Conservation (phyloP, 805 yeast genomes). For the Nakazawaea anatomiae region DNA sequence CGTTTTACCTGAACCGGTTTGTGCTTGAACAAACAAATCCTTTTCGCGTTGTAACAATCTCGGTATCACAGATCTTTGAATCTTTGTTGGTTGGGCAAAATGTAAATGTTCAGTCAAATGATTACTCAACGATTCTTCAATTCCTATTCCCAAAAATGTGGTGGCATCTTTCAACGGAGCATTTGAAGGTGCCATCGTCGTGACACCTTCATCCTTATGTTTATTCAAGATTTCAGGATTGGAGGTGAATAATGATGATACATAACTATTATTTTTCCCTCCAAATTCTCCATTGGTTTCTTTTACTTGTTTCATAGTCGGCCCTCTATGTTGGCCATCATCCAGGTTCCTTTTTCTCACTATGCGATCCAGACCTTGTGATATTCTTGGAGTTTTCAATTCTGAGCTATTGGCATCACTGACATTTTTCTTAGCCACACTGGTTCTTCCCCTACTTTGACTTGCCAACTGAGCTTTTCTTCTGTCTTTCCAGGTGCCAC, state of each 20-base stretch:
- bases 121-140: conserved; percentile 44
- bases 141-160: conserved; percentile 66
- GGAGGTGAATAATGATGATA: conserved; percentile 80
- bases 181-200: conserved; percentile 57
- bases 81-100: conserved; percentile 70
- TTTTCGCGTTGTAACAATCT: conserved; percentile 36
- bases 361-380: neutral
- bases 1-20: conserved; percentile 98
- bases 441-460: conserved; percentile 34
- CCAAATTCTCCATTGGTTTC: conserved; percentile 48
- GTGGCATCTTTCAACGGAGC: conserved; percentile 76
- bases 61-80: conserved; percentile 81
- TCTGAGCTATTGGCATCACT: conserved; percentile 13
- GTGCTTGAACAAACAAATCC: conserved; percentile 90
- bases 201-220: conserved; percentile 27
- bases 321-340: conserved; percentile 16
- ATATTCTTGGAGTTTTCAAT: conserved; percentile 5
- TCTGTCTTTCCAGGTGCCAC: conserved; percentile 83
- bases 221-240: conserved; percentile 47
- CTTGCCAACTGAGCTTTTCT: conserved; percentile 50
- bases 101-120: conserved; percentile 54
- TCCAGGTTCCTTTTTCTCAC: conserved; percentile 1
- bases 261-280: conserved; percentile 58
- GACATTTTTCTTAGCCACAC: conserved; percentile 12
- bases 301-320: conserved; percentile 28